These are phyloP conservation scores for Plasmodium gallinaceum DNA, from an alignment of 169 alveolate species.

Conservation along the genomic window DNA sequence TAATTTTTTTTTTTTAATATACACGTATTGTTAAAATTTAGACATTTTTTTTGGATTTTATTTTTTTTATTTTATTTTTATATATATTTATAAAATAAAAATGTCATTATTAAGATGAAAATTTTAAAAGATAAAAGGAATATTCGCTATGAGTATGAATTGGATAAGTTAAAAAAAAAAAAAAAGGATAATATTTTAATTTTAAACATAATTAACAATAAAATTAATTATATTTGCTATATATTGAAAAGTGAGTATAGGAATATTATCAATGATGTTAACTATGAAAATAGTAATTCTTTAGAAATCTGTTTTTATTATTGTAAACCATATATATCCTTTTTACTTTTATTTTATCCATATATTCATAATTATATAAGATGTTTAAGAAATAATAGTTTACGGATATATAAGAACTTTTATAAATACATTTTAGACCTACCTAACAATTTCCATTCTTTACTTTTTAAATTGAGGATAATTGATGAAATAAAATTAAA, in stretches of 20 bases:
- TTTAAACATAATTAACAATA: slow-evolving; percentile 43
- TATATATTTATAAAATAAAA: not conserved
- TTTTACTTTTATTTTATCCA: slow-evolving; percentile 62
- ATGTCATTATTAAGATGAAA: slow-evolving; percentile 15
- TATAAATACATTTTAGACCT: slow-evolving; percentile 51
- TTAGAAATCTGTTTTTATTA: slow-evolving; percentile 68
- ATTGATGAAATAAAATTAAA: slow-evolving; percentile 28
- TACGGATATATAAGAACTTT: slow-evolving; percentile 52
- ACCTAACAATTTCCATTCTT: slow-evolving; percentile 38
- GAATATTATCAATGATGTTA: slow-evolving; percentile 45
- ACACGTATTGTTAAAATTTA: too few species aligned
- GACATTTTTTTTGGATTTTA: not conserved
- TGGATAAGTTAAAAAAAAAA: slow-evolving; percentile 58
- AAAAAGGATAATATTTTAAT: slow-evolving; percentile 57
- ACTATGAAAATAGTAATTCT: slow-evolving; percentile 37
- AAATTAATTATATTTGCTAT: slow-evolving; percentile 62
- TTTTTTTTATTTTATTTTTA: not conserved
- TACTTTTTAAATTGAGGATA: slow-evolving; percentile 33
- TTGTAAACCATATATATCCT: slow-evolving; percentile 51
- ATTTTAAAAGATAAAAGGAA: slow-evolving; percentile 55
- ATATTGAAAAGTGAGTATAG: slow-evolving; percentile 72
- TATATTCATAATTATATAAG: slow-evolving; percentile 53
- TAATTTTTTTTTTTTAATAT: not conserved
- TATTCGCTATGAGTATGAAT: slow-evolving; percentile 63
- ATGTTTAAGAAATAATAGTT: slow-evolving; percentile 34